A percentile compares a stretch with the other conserved stretches of the same genome.
phyloP scores from a whole-genome alignment of 2,329 filamentous ascomycete species.

The Paramyrothecium roridum region DNA sequence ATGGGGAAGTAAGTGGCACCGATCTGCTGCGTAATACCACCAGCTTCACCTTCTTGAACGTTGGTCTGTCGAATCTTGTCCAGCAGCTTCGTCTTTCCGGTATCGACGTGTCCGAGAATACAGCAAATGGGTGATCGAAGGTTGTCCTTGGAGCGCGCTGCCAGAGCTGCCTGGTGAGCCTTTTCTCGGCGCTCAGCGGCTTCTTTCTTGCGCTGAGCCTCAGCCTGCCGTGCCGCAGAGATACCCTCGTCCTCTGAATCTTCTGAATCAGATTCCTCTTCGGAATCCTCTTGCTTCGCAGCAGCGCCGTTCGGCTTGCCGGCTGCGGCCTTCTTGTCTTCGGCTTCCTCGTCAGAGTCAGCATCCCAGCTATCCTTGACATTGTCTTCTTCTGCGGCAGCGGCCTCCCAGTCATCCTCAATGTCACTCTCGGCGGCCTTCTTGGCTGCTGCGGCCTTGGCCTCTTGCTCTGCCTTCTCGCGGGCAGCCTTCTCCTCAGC shows the following conservation, averaged over 20 bases:
- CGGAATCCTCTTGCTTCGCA: slow-evolving; percentile 21
- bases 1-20: slow-evolving; percentile 99
- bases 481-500: slow-evolving; percentile 58
- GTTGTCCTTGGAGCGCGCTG: slow-evolving; percentile 88
- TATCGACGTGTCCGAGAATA: slow-evolving; percentile 99
- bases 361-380: slow-evolving; percentile 97
- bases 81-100: slow-evolving; percentile 97
- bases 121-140: slow-evolving; percentile 97
- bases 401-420: slow-evolving; percentile 85
- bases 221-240: slow-evolving; percentile 69
- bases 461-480: slow-evolving; percentile 55
- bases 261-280: slow-evolving; percentile 54
- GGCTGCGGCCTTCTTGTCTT: slow-evolving; percentile 27
- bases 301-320: slow-evolving; percentile 16
- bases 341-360: slow-evolving; percentile 68
- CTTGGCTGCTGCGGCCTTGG: slow-evolving; percentile 50
- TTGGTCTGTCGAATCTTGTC: slow-evolving; percentile 99
- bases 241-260: slow-evolving; percentile 69
- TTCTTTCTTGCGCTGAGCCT: slow-evolving; percentile 79
- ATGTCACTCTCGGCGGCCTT: slow-evolving; percentile 57
- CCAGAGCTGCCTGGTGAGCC: slow-evolving; percentile 86
- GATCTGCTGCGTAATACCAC: slow-evolving; percentile 99
- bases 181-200: slow-evolving; percentile 85
- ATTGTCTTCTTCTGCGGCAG: slow-evolving; percentile 72
- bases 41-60: slow-evolving; percentile 97